Conservation (phyloP, 768 basidiomycete genomes). For the Neoboletus brunneissimus region DNA sequence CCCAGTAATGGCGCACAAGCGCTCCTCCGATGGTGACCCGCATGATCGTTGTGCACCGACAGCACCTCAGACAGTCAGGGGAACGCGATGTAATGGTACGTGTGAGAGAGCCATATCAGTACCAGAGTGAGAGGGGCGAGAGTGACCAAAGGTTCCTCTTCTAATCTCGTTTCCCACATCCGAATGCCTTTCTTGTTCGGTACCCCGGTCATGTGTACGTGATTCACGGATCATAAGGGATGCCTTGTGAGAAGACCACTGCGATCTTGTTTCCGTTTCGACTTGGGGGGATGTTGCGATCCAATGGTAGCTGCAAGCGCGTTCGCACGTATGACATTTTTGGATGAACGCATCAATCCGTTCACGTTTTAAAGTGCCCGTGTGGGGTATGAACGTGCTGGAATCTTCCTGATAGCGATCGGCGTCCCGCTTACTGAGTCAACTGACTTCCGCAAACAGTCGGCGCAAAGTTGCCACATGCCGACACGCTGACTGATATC, state of each 20-base stretch:
- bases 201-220: not conserved
- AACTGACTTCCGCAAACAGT: not conserved
- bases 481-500: not conserved
- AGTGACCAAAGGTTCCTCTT: not conserved
- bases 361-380: not conserved
- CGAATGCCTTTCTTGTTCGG: not conserved
- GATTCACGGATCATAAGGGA: not conserved
- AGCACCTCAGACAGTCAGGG: not conserved
- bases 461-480: not conserved
- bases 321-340: not conserved
- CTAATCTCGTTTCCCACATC: not conserved
- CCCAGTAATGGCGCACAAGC: not conserved
- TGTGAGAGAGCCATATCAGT: not conserved
- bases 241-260: not conserved
- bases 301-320: not conserved
- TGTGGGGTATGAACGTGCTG: not conserved
- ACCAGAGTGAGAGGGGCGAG: not conserved
- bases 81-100: not conserved
- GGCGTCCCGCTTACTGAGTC: not conserved
- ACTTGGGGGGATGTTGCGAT: not conserved
- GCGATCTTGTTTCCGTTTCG: not conserved
- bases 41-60: not conserved
- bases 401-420: not conserved
- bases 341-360: not conserved
- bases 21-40: not conserved